Evolutionary conservation across 148 eudicot genomes (phyloP).

Genomic region (Silene latifolia): DNA sequence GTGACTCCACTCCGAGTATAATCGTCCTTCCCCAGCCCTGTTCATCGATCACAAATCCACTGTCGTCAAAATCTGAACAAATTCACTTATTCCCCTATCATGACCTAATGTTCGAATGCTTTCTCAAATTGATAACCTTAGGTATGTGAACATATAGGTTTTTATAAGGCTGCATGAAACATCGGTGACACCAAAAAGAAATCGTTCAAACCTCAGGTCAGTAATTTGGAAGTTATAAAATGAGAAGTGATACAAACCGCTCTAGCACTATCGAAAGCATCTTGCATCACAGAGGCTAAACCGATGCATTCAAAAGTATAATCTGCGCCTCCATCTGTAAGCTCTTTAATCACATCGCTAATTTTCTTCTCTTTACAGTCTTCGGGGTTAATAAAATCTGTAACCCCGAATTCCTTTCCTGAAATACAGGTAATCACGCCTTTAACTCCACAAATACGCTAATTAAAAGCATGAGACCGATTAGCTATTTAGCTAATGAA

Average conservation of each 20-base stretch:
- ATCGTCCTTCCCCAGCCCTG: conserved; percentile 65
- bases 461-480: background rate
- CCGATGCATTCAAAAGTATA: conserved; percentile 61
- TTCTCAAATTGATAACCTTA: too few relatives aligned
- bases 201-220: too few relatives aligned
- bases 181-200: too few relatives aligned
- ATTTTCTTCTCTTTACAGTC: conserved; percentile 34
- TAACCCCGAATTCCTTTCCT: conserved; percentile 60
- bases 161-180: too few relatives aligned
- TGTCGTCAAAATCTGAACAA: background rate
- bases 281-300: conserved; percentile 36
- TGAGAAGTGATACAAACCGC: conserved; percentile 27
- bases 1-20: conserved; percentile 51
- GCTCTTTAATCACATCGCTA: conserved; percentile 45
- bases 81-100: too few relatives aligned
- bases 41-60: background rate
- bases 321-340: conserved; percentile 57
- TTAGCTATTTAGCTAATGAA: background rate
- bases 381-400: conserved; percentile 52
- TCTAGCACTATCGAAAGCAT: conserved; percentile 44
- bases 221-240: too few relatives aligned
- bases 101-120: too few relatives aligned
- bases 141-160: too few relatives aligned
- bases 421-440: conserved; percentile 6
- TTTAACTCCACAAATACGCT: background rate